Base-by-base conservation (phyloP, 306 rosid species). In the Abrus precatorius region DNA sequence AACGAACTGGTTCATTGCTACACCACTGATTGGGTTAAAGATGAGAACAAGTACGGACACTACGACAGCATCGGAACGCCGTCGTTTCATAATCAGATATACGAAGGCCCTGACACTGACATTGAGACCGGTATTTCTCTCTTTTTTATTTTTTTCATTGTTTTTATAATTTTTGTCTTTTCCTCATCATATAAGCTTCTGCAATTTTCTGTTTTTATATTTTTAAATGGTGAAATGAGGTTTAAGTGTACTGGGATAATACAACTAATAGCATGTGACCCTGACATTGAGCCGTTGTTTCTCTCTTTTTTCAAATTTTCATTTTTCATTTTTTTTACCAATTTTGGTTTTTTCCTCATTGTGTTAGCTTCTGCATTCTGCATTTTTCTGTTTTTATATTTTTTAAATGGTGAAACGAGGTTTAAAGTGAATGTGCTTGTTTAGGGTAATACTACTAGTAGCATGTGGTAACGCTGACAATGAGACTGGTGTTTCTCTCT, bases 101-200 rank as follows among this genome's bases (percentile, higher is more conserved):
- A 89, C 32, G 99, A 95, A 78, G 99, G 98, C 2, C 97, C 99
- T 80, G 99, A 95, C 79, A 95, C 98, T 80, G 99, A 95, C 74
- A 93, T 93, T 59, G 98, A 93, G 85, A 95, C 99, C 3, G 99
- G 99, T 95, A 89, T 74, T 48, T 76, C 6, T 33, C 33, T 0
- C 11, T 34, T 47, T 38, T 44, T 1, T 14, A 6, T 5, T 0
- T 43, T 29, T 40, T 43, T 5, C 3, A 14, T 5, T 6, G 5
- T 54, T 54, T 14, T 66, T 47, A 47, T 45, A 4, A 12, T 9
- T 28, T 69, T 69, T 9, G 3, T 3, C 10, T 4, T 55, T 29
- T 12, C 36, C n/a, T n/a, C 5, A 14, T 69, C 11, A 1, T 14
- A 57, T 62, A 3, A 2, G 75, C 44, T 55, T 69, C 11, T 75